Evolutionary conservation across 495 filamentous ascomycete genomes (phyloP).

Genomic region (Aspergillus taichungensis): DNA sequence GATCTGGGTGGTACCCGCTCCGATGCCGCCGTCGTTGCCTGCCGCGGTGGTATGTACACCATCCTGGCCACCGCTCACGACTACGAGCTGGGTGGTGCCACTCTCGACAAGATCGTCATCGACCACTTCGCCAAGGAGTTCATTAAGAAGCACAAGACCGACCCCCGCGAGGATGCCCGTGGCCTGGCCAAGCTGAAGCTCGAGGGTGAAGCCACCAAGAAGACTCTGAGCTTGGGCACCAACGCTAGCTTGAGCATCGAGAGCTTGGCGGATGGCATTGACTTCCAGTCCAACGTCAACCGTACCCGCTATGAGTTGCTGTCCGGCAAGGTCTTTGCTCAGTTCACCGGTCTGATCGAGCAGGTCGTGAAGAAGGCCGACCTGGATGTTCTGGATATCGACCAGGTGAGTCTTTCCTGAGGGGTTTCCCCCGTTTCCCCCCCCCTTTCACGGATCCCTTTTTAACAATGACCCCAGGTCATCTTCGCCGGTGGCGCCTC

Average conservation of each 20-base stretch:
- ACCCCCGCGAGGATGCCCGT: constrained; percentile 72
- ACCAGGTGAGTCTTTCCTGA: constrained; percentile 48
- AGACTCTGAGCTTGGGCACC: constrained; percentile 76
- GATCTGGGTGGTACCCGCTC: constrained; percentile 90
- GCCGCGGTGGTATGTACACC: constrained; percentile 91
- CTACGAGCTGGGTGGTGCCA: constrained; percentile 76
- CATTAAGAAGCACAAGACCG: constrained; percentile 83
- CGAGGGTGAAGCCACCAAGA: constrained; percentile 83
- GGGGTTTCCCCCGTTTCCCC: not conserved
- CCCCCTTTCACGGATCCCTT: not conserved
- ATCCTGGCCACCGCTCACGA: constrained; percentile 90
- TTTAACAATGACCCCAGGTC: constrained; percentile 39
- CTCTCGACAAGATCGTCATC: constrained; percentile 81
- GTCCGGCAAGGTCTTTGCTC: constrained; percentile 69
- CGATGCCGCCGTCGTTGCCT: constrained; percentile 83
- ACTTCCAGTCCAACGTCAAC: constrained; percentile 88
- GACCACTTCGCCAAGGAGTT: constrained; percentile 99
- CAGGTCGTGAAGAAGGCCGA: constrained; percentile 84
- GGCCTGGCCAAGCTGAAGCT: constrained; percentile 86
- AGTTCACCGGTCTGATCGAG: constrained; percentile 78
- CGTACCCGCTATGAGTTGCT: constrained; percentile 89
- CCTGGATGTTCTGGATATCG: constrained; percentile 84
- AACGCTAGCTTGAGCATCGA: constrained; percentile 89
- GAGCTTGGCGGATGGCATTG: constrained; percentile 74
- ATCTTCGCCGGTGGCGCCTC: constrained; percentile 88